A percentile compares a stretch with the other conserved stretches of the same genome.
These are phyloP conservation scores for Talaromyces nanjingensis DNA, from an alignment of 495 filamentous ascomycete species.

Conservation along the genomic window DNA sequence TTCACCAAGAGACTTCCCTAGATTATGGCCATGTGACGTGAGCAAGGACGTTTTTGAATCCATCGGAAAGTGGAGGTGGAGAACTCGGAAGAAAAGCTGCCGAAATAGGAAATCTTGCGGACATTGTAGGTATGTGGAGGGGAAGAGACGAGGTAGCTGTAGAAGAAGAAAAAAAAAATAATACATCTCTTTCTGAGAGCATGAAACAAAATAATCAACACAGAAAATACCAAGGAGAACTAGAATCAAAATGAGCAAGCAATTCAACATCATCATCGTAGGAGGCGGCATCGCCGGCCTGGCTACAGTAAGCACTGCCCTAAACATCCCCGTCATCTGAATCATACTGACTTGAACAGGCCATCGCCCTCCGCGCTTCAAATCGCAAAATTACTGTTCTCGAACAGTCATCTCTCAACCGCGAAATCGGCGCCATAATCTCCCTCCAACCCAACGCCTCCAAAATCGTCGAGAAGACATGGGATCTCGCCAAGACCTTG, in stretches of 20 bases:
- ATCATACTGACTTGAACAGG: background rate
- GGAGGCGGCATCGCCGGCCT: background rate
- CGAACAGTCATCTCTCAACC: conserved; percentile 23
- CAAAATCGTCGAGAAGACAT: conserved; percentile 18
- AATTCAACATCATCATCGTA: background rate
- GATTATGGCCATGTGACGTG: background rate
- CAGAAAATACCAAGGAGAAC: background rate
- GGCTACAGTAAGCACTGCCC: background rate
- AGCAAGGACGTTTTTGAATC: background rate
- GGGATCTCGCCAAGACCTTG: conserved; percentile 14
- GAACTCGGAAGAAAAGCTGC: background rate
- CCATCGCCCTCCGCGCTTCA: conserved; percentile 20
- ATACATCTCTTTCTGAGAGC: background rate
- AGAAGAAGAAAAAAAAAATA: background rate
- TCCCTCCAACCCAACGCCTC: conserved; percentile 27
- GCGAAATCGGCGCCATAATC: conserved; percentile 26
- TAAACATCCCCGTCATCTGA: background rate
- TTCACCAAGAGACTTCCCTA: background rate
- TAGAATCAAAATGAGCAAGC: background rate
- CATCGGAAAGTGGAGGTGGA: background rate
- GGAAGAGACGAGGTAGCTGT: background rate
- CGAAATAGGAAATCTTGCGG: background rate
- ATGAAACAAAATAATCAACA: background rate
- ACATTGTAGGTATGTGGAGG: background rate
- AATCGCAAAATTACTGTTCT: conserved; percentile 20